Percentiles rank a stretch among this genome's conserved stretches.
Conservation (phyloP, 108 stramenopile species). For the Nannochloropsis oceanica region DNA sequence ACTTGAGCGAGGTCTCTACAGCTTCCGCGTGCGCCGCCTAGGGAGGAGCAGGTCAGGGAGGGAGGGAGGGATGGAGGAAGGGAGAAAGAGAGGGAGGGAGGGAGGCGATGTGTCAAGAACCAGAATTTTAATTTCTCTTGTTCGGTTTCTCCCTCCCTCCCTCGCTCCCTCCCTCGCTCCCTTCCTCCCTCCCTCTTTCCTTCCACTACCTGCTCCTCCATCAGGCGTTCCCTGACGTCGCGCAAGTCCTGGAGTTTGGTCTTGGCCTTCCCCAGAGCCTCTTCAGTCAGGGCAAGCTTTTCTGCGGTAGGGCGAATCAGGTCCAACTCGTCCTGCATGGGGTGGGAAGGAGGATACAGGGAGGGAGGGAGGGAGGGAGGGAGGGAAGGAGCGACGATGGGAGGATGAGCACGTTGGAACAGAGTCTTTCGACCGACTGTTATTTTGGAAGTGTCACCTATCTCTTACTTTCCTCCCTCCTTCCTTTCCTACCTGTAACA, state of each 20-base stretch:
- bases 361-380: background rate
- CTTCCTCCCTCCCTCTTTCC: background rate
- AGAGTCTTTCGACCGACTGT: too few relatives aligned
- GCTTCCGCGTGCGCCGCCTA: background rate
- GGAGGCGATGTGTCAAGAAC: too few relatives aligned
- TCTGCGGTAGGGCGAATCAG: background rate
- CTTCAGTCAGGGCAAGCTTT: background rate
- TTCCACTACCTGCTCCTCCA: background rate
- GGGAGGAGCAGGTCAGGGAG: too few relatives aligned
- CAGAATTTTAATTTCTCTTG: too few relatives aligned
- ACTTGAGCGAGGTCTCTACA: background rate
- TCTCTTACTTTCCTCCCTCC: background rate
- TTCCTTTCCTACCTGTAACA: background rate
- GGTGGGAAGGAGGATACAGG: background rate
- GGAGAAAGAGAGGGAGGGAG: too few relatives aligned
- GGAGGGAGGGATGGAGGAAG: too few relatives aligned
- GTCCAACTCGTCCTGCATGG: background rate
- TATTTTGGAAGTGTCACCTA: too few relatives aligned
- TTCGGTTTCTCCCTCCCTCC: too few relatives aligned
- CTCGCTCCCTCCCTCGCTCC: too few relatives aligned
- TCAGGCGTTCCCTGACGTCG: background rate
- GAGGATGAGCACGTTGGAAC: too few relatives aligned
- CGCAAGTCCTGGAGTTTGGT: background rate
- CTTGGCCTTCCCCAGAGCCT: background rate
- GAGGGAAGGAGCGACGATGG: background rate